These are phyloP conservation scores for Gomphus bonarii DNA, from an alignment of 1,284 basidiomycete species.

Conservation along the genomic window DNA sequence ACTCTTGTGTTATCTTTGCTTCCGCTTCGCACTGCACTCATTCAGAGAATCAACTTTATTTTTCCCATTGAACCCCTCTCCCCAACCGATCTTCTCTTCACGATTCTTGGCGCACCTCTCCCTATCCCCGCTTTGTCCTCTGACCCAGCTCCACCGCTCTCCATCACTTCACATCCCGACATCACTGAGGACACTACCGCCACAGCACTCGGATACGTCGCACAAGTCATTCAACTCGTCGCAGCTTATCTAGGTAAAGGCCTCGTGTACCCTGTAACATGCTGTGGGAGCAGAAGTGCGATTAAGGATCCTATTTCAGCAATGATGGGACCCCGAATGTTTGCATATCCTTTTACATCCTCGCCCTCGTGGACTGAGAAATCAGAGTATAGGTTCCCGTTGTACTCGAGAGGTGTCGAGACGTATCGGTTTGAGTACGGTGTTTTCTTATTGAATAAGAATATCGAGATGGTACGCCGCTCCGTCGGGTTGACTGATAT, in stretches of 20 bases:
- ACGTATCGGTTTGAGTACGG: conserved; percentile 97
- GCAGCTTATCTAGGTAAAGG: conserved; percentile 68
- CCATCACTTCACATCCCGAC: conserved; percentile 50
- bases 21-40: conserved; percentile 53
- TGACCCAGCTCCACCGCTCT: conserved; percentile 80
- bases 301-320: conserved; percentile 86
- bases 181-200: conserved; percentile 80
- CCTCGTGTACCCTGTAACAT: conserved; percentile 85
- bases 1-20: conserved; percentile 40
- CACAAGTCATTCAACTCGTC: conserved; percentile 73
- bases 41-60: conserved; percentile 69
- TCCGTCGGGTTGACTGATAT: conserved; percentile 14
- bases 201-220: conserved; percentile 81
- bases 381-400: conserved; percentile 61
- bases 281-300: conserved; percentile 77
- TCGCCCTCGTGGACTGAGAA: conserved; percentile 13
- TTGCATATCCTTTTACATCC: conserved; percentile 15
- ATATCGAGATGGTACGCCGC: conserved; percentile 80
- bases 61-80: conserved; percentile 84
- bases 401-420: conserved; percentile 92
- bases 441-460: conserved; percentile 93
- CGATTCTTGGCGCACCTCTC: conserved; percentile 73
- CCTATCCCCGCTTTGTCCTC: conserved; percentile 69
- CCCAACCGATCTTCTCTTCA: conserved; percentile 73
- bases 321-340: conserved; percentile 91